Base-by-base conservation (phyloP, 306 rosid species). In the Castanopsis chinensis region DNA sequence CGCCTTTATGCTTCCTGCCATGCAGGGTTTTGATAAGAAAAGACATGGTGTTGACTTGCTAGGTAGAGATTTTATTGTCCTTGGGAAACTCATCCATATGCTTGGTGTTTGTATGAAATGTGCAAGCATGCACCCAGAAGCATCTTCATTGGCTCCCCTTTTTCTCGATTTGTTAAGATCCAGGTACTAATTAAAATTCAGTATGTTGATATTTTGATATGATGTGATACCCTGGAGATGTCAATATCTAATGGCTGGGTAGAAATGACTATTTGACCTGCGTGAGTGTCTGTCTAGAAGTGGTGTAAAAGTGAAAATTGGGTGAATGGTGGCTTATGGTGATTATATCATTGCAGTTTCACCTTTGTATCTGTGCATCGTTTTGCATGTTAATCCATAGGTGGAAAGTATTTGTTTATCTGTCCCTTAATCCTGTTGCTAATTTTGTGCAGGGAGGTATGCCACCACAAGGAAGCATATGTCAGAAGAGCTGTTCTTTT, bases 1-100 rank as follows among this genome's bases (percentile, higher is more conserved):
- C 54, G 94, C 96, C n/a, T 92, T 92, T 80, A 92, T 95, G 96
- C 98, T 95, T 71, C 99, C 99, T 68, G 97, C 97, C 75, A 92
- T 95, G 98, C 91, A 91, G 80, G 97, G 98, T 33, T 95, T 84
- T 83, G 98, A 95, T 82, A 95, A 92, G 81, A 95, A 81, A 86
- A 87, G 98, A 69, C 98, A 95, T 2, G 98, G 99, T 61, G 93
- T 92, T 72, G 98, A 95, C 87, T 86, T 95, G 89, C 94, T 92
- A 81, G 86, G 83, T 78, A 90, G 99, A 89, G 99, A 95, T 84
- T 95, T 95, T 76, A 79, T 95, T 64, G 94, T 92, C 82, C 82
- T 92, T 27, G 99, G 99, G 72, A 92, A 95, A 83, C 97, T 95
- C 83, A 82, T 92, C 65, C 75, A 91, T 68, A 91, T 90, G 99